These are phyloP conservation scores for Cyberlindnera euphorbiae DNA, from an alignment of 805 yeast genomes.

Conservation along the genomic window DNA sequence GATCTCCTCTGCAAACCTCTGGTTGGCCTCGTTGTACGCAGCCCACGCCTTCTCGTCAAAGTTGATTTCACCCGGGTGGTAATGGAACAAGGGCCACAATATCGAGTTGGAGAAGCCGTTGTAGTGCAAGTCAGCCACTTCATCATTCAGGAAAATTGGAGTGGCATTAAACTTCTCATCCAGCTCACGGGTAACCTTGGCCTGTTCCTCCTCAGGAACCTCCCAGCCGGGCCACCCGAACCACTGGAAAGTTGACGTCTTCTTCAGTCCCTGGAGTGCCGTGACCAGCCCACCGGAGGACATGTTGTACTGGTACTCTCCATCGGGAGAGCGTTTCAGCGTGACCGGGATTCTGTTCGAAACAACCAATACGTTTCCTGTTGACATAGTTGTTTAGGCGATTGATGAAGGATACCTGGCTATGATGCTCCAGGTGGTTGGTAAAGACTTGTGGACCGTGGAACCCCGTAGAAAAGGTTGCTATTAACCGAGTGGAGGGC, in stretches of 20 bases:
- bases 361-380: conserved; percentile 73
- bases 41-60: conserved; percentile 98
- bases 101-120: conserved; percentile 94
- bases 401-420: no score
- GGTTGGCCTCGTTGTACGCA: conserved; percentile 91
- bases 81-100: conserved; percentile 96
- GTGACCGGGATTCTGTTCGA: conserved; percentile 96
- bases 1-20: conserved; percentile 71
- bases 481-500: no score
- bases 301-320: conserved; percentile 79
- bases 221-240: conserved; percentile 98
- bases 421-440: background rate
- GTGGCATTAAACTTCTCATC: conserved; percentile 77
- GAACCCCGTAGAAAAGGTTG: no score
- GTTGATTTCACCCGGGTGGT: conserved; percentile 98
- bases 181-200: conserved; percentile 62
- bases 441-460: no score
- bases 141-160: conserved; percentile 84
- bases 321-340: conserved; percentile 56
- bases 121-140: conserved; percentile 91
- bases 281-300: conserved; percentile 97
- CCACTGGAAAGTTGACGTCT: conserved; percentile 86
- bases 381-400: conserved; percentile 8
- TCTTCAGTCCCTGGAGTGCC: conserved; percentile 87
- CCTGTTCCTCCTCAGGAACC: conserved; percentile 72